phyloP scores from a whole-genome alignment of 306 rosid genomes.

The Gillenia trifoliata region DNA sequence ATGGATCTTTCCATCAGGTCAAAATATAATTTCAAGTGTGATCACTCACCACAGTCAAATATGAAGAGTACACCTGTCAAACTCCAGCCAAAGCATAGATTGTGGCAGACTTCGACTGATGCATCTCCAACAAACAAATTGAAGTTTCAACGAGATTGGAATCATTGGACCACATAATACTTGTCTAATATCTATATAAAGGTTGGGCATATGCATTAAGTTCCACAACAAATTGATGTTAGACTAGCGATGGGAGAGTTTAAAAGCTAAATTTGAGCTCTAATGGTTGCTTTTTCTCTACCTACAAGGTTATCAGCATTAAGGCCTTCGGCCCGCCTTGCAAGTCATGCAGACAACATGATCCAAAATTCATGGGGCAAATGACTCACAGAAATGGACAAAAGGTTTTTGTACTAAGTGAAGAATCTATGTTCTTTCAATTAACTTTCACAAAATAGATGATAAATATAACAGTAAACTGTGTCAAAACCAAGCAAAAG shows the following conservation, averaged over 20 bases:
- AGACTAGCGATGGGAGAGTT: neutral
- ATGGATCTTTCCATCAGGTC: neutral
- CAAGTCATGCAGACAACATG: neutral
- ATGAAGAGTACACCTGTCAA: neutral
- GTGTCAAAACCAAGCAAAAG: neutral
- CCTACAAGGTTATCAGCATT: neutral
- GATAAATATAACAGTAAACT: neutral
- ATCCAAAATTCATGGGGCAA: neutral
- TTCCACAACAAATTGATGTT: neutral
- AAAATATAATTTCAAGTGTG: neutral
- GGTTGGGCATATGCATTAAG: neutral
- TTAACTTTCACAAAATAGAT: neutral
- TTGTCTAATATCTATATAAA: neutral
- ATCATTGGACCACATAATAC: neutral
- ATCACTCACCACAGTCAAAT: neutral
- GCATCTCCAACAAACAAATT: neutral
- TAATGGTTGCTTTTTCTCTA: neutral
- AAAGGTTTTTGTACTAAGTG: neutral
- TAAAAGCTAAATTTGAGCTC: neutral
- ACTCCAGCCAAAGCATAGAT: neutral
- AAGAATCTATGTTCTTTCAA: neutral
- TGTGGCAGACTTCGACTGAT: neutral
- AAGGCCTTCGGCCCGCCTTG: neutral
- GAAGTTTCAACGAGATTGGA: neutral
- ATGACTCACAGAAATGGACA: neutral